Base-by-base conservation (phyloP, 495 filamentous ascomycete species). In the Aspergillus bridgeri region DNA sequence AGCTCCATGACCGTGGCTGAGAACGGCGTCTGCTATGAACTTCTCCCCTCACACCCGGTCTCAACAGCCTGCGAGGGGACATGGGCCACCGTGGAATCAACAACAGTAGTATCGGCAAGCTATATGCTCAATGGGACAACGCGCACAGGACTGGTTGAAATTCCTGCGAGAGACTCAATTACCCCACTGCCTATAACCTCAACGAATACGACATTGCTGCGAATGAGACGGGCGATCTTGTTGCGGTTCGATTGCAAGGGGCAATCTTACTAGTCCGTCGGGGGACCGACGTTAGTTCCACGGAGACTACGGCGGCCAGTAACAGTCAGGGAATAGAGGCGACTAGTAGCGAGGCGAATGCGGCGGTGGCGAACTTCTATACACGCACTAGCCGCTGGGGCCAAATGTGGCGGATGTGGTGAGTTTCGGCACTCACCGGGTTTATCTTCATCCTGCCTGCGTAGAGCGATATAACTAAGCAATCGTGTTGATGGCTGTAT, bases 1-100 rank as follows among this genome's bases (percentile, higher is more conserved):
- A 58, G 56, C 21, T 47, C 56, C 3, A 58, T 58, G 56, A 27
- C 56, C 48, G 23, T 46, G 48, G 48, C 17, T 42, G 20, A 23
- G 6, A 51, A 50, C 46, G 56, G 56, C 6, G 0, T 46, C 11
- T 58, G 56, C 56, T 58, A 51, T 29, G n/a, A 19, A 5, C 43
- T 48, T 1, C 56, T 58, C 48, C 38, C 56, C 21, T 45, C 27
- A 5, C 42, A 46, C 19, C 17, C 38, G 3, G 38, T 58, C 3
- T 27, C 48, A 2, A 51, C 56, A 3, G 56, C 48, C 29, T 58
- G 56, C 48, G 22, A n/a, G 22, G 21, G 33, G 27, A 25, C 17
- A 19, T 17, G 19, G 5, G 20, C 33, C 19, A 8, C 1, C 3
- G 13, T 13, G 15, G 8, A 4, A n/a, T 23, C 24, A 3, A 9